Evolutionary conservation across 495 filamentous ascomycete species (phyloP).

Genomic region (Chaetomium tenue): DNA sequence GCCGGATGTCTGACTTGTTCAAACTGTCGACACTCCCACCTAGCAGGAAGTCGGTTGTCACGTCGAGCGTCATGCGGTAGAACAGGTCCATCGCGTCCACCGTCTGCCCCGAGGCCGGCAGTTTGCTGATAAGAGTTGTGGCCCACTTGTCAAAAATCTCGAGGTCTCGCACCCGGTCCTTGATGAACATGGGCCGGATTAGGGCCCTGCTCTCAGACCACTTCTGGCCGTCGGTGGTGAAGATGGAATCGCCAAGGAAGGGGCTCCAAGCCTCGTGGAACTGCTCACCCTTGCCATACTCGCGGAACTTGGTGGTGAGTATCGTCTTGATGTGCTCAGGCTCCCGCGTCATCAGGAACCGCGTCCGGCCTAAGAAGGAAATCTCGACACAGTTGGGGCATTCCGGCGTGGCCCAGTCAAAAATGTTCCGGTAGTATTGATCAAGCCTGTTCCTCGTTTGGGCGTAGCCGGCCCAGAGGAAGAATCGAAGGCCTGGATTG

Average conservation of each 20-base stretch:
- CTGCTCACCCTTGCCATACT: constrained; percentile 55
- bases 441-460: constrained; percentile 38
- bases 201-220: constrained; percentile 55
- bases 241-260: constrained; percentile 59
- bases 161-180: constrained; percentile 46
- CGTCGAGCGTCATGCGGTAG: constrained; percentile 56
- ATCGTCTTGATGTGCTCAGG: constrained; percentile 59
- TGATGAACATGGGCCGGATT: constrained; percentile 59
- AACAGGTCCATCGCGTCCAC: constrained; percentile 56
- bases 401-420: constrained; percentile 32
- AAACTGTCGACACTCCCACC: constrained; percentile 54
- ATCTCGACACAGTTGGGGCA: constrained; percentile 43
- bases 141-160: constrained; percentile 54
- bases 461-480: constrained; percentile 22
- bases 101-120: constrained; percentile 42
- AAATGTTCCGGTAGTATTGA: constrained; percentile 36
- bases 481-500: constrained; percentile 23
- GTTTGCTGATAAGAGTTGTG: constrained; percentile 41
- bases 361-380: constrained; percentile 32
- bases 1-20: constrained; percentile 36
- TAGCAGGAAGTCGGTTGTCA: constrained; percentile 59
- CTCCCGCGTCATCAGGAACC: constrained; percentile 52
- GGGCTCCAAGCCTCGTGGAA: constrained; percentile 53
- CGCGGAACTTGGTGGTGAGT: constrained; percentile 54
- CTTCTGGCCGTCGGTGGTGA: constrained; percentile 54